Evolutionary conservation across 1,284 basidiomycete species (phyloP), one percentile per base, ranked within the genome.

Genomic region (Ustilago hordei): DNA sequence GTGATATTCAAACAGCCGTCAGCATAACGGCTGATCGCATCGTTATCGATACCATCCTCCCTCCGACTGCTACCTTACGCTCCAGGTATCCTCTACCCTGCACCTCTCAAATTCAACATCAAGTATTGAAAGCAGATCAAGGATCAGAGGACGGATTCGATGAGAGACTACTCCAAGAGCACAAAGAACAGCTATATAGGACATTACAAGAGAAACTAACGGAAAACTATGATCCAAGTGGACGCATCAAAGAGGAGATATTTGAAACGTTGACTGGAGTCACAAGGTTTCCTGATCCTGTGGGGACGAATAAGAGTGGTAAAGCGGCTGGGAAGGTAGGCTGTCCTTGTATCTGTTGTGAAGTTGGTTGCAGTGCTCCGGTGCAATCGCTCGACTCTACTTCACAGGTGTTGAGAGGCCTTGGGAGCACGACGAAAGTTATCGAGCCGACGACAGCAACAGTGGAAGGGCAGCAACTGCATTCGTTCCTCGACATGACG

Each of bases 21-120:
- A 76, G 78, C 41, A 57, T 74, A 19, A 65, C 60, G 2, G 67
- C 55, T 11, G 80, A 79, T 41, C 55, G 77, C 3, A 64, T 80
- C 32, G 63, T 81, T 38, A 80, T 81, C 34, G 80, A 81, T 52
- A 81, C 75, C 12, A 76, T 80, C 52, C 60, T 78, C 15, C 80
- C 80, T 0, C 80, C 80, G 2, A 76, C 73, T 3, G 68, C 73
- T 0, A 61, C 55, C 2, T 45, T 64, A 8, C 57, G 61, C 13
- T 19, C 57, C 1, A n/a, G 13, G 15, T 19, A 57, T 19, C 13
- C 28, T 15, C 23, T 15, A 31, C 31, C 48, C 8, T 50, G 43
- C n/a, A 19, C n/a, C 11, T 8, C n/a, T 8, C 43, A 45, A n/a
- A 41, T 15, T 6, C 13, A 6, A 15, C 13, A 28, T 23, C n/a